phyloP scores from a whole-genome alignment of 257 asterid genomes.

The Cordia subcordata region DNA sequence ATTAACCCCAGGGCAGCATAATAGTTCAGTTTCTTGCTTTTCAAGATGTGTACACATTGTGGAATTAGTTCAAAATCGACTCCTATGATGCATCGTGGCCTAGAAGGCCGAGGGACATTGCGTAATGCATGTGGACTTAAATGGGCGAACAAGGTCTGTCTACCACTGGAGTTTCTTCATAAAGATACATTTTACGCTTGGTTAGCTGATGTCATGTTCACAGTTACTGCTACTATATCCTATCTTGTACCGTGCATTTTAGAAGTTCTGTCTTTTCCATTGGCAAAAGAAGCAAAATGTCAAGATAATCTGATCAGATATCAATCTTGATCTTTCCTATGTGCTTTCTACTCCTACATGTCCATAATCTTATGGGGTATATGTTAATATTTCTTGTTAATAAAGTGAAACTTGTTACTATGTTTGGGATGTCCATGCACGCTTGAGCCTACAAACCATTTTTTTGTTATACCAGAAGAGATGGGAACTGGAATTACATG shows the following conservation, averaged over 20 bases:
- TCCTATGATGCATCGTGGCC: constrained; percentile 99
- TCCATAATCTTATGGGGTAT: too few species aligned
- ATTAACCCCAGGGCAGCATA: not conserved
- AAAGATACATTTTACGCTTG: not conserved
- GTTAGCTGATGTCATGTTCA: too few species aligned
- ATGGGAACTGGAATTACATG: too few species aligned
- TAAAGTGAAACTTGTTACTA: not conserved
- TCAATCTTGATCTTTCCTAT: too few species aligned
- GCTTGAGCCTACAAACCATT: not conserved
- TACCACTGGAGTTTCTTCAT: constrained; percentile 1
- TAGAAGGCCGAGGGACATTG: constrained; percentile 84
- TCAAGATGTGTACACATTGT: constrained; percentile 76
- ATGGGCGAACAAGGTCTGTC: constrained; percentile 85
- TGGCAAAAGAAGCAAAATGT: too few species aligned
- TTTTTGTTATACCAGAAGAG: too few species aligned
- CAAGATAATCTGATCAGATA: too few species aligned
- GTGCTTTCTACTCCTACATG: not conserved
- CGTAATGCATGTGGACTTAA: constrained; percentile 95
- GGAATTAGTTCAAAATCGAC: constrained; percentile 87
- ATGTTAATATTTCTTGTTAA: too few species aligned
- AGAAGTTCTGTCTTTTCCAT: not conserved
- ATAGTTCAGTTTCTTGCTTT: constrained; percentile 13
- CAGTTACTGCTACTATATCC: too few species aligned
- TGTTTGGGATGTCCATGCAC: not conserved
- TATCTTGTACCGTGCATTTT: not conserved